phyloP scores from a whole-genome alignment of 441 rosid genomes.

The Gossypium schwendimanii region DNA sequence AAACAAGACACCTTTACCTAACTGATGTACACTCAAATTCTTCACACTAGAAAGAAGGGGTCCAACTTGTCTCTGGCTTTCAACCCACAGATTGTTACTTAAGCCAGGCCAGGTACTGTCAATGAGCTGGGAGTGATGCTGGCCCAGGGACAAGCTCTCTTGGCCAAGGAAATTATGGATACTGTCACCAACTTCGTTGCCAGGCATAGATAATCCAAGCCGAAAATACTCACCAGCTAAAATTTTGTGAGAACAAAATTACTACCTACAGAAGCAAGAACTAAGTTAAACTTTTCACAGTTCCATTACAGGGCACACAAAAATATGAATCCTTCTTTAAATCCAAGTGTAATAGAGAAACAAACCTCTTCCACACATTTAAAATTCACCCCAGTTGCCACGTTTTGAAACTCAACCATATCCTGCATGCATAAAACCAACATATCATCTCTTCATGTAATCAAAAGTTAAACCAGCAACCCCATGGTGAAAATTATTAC shows the following conservation, averaged over 20 bases:
- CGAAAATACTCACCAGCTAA: slow-evolving; percentile 23
- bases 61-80: slow-evolving; percentile 53
- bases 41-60: slow-evolving; percentile 42
- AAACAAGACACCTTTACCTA: slow-evolving; percentile 40
- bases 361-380: slow-evolving; percentile 32
- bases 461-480: not conserved
- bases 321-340: not conserved
- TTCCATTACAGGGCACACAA: slow-evolving; percentile 4
- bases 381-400: slow-evolving; percentile 25
- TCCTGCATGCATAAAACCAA: slow-evolving; percentile 21
- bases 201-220: slow-evolving; percentile 74
- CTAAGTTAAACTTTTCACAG: slow-evolving; percentile 13
- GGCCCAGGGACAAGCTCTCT: slow-evolving; percentile 54
- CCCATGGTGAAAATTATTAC: not conserved
- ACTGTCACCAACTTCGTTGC: slow-evolving; percentile 79
- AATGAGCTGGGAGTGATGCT: slow-evolving; percentile 45
- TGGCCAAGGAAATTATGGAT: slow-evolving; percentile 73
- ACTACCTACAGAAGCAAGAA: slow-evolving; percentile 15
- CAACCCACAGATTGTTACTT: slow-evolving; percentile 44
- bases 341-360: slow-evolving; percentile 6
- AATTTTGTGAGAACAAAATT: slow-evolving; percentile 20
- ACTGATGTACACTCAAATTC: slow-evolving; percentile 42
- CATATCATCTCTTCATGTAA: not conserved
- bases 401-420: slow-evolving; percentile 9
- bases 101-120: slow-evolving; percentile 57